Conservation (phyloP, 441 rosid genomes). For the Erysimum cheiri region DNA sequence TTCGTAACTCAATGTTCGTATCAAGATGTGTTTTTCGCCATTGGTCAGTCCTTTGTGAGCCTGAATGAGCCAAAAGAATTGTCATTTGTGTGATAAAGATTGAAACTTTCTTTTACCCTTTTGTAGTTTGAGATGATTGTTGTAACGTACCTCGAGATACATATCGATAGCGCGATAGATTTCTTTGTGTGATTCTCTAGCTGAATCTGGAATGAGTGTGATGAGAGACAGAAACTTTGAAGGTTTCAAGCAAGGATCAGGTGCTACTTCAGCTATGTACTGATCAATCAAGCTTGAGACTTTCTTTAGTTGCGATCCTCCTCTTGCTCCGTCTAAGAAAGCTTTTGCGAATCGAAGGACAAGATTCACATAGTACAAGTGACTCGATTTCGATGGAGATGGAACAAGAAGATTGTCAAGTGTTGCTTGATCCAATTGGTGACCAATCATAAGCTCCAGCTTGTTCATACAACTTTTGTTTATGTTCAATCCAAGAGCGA, state of each 20-base stretch:
- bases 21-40: constrained; percentile 65
- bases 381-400: constrained; percentile 58
- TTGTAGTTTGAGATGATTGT: constrained; percentile 23
- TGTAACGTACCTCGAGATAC: constrained; percentile 69
- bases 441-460: constrained; percentile 81
- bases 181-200: constrained; percentile 64
- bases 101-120: neutral
- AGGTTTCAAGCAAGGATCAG: constrained; percentile 74
- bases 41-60: constrained; percentile 69
- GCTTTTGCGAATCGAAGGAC: constrained; percentile 67
- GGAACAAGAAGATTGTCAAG: constrained; percentile 79
- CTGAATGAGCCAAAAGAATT: constrained; percentile 40
- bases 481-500: constrained; percentile 52
- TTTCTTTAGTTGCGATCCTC: constrained; percentile 53
- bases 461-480: constrained; percentile 57
- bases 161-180: constrained; percentile 70
- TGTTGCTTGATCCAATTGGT: constrained; percentile 74
- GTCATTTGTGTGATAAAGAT: constrained; percentile 16
- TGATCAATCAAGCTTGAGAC: constrained; percentile 71
- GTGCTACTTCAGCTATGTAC: constrained; percentile 84
- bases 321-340: constrained; percentile 47
- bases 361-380: constrained; percentile 72
- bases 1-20: constrained; percentile 57
- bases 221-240: constrained; percentile 69
- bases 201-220: constrained; percentile 66